phyloP scores from a whole-genome alignment of 2,329 filamentous ascomycete species.

The Paracoccidioides lutzii region DNA sequence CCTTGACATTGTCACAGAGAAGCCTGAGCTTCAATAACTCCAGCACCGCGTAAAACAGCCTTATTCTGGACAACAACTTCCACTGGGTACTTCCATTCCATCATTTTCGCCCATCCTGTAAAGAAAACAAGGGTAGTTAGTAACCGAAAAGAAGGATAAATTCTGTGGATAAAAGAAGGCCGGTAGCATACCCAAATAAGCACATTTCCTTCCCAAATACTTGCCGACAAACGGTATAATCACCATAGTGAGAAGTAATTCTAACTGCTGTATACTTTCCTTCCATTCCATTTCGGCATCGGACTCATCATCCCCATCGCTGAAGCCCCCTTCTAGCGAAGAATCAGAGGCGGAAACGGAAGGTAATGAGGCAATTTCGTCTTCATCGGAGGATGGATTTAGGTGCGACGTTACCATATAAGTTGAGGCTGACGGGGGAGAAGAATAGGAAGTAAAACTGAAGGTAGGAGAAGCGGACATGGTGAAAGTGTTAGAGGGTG shows the following conservation, averaged over 20 bases:
- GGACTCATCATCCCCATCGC: constrained; percentile 48
- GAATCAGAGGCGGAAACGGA: constrained; percentile 29
- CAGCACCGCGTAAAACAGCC: constrained; percentile 48
- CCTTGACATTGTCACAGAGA: constrained; percentile 20
- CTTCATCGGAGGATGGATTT: constrained; percentile 21
- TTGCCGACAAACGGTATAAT: constrained; percentile 88
- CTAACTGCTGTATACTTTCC: constrained; percentile 82
- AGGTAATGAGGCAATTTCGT: constrained; percentile 29
- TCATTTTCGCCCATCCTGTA: constrained; percentile 79
- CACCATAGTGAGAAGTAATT: constrained; percentile 87
- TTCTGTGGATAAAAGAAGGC: background rate
- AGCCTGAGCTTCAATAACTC: constrained; percentile 45
- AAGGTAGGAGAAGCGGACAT: constrained; percentile 22
- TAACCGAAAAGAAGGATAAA: background rate
- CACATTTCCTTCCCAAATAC: constrained; percentile 86
- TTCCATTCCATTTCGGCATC: constrained; percentile 95
- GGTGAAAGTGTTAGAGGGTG: constrained; percentile 10
- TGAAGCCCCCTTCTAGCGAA: constrained; percentile 40
- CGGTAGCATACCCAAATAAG: constrained; percentile 69
- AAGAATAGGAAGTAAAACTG: constrained; percentile 4
- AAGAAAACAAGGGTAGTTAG: constrained; percentile 6
- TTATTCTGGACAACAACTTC: constrained; percentile 54
- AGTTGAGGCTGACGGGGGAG: constrained; percentile 24
- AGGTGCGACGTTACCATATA: constrained; percentile 28
- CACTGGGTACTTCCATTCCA: constrained; percentile 86